A percentile compares a stretch with the other conserved stretches of the same genome.
Evolutionary conservation across 1,284 basidiomycete genomes (phyloP).

Genomic region (Dichomitus squalens): DNA sequence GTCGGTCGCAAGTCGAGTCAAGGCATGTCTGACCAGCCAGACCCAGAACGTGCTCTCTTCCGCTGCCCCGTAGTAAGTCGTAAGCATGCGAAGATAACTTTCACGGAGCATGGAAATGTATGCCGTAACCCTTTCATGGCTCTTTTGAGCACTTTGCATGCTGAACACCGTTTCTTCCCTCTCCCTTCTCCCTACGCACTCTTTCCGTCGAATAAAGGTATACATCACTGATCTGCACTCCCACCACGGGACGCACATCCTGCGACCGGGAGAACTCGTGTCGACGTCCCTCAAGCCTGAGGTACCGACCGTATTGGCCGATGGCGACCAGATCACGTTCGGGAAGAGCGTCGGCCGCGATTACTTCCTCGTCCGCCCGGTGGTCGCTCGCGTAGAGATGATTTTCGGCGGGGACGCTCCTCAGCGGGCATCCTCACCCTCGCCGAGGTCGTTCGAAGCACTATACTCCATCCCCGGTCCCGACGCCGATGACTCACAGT

Average conservation of each 20-base stretch:
- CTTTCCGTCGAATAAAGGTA: slow-evolving; percentile 38
- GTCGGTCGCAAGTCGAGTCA: slow-evolving; percentile 52
- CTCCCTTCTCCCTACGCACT: not conserved
- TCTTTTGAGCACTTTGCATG: slow-evolving; percentile 5
- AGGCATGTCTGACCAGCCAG: slow-evolving; percentile 32
- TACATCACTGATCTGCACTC: slow-evolving; percentile 61
- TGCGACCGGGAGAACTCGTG: slow-evolving; percentile 46
- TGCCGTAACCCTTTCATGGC: slow-evolving; percentile 26
- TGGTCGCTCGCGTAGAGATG: slow-evolving; percentile 60
- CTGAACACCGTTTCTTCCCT: slow-evolving; percentile 2
- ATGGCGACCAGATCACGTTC: slow-evolving; percentile 72
- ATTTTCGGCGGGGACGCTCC: slow-evolving; percentile 37
- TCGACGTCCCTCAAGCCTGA: slow-evolving; percentile 49
- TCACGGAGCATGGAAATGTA: slow-evolving; percentile 61
- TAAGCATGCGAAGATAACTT: slow-evolving; percentile 65
- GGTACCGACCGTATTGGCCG: slow-evolving; percentile 48
- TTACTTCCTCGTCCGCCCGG: slow-evolving; percentile 56
- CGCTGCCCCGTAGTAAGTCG: slow-evolving; percentile 67
- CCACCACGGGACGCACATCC: slow-evolving; percentile 65
- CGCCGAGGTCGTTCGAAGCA: slow-evolving; percentile 11
- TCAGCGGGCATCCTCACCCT: slow-evolving; percentile 14
- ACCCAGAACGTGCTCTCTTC: slow-evolving; percentile 49
- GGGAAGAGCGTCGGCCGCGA: slow-evolving; percentile 70
- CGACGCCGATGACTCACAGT: slow-evolving; percentile 1
- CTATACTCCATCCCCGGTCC: slow-evolving; percentile 1